Conservation (phyloP, 2,329 filamentous ascomycete genomes). For the Diaporthe citrichinensis region DNA sequence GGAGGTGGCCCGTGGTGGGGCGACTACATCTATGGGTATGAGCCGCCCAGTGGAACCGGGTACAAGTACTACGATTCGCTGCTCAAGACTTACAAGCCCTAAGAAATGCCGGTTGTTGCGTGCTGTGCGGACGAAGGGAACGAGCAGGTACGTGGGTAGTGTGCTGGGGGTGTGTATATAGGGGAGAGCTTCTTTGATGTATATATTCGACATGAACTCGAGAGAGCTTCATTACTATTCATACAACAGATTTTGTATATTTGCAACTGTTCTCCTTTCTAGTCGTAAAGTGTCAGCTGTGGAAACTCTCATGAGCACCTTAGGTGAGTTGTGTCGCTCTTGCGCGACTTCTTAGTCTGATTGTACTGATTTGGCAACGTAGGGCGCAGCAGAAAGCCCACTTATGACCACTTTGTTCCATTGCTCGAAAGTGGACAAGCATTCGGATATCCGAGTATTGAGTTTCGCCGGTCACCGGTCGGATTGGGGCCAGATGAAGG, state of each 20-base stretch:
- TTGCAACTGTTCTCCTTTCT: too few relatives aligned
- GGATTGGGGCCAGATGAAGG: not conserved
- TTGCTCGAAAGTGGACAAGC: not conserved
- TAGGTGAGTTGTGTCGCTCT: too few relatives aligned
- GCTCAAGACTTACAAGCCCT: slow-evolving; percentile 41
- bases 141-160: not conserved
- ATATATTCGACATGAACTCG: slow-evolving; percentile 11
- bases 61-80: slow-evolving; percentile 53
- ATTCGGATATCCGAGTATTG: not conserved
- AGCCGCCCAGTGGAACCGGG: slow-evolving; percentile 59
- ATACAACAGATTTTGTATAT: not conserved
- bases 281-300: not conserved
- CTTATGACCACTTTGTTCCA: not conserved
- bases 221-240: not conserved
- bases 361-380: not conserved
- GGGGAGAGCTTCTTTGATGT: not conserved
- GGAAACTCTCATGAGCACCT: fast-evolving
- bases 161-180: slow-evolving; percentile 9
- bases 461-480: not conserved
- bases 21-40: slow-evolving; percentile 59
- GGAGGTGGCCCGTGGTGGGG: slow-evolving; percentile 72
- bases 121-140: not conserved
- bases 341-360: not conserved
- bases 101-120: not conserved
- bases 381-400: not conserved